Conservation (phyloP, 805 yeast genomes). For the Candida yuanshanica region DNA sequence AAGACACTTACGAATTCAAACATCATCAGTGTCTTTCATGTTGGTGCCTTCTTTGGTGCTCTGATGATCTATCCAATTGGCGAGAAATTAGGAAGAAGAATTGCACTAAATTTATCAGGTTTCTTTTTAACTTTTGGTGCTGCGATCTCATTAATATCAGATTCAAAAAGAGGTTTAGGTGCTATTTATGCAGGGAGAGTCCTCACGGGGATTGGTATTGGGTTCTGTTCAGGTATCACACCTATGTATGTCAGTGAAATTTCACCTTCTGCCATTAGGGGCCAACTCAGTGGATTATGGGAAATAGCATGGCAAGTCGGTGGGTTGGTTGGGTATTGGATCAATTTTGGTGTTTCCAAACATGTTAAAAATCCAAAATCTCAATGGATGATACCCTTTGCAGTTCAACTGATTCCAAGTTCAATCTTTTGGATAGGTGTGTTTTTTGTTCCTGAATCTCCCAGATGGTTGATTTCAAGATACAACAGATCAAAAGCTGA, state of each 20-base stretch:
- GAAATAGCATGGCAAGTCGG: conserved; percentile 46
- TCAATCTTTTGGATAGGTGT: conserved; percentile 36
- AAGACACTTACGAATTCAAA: conserved; percentile 8
- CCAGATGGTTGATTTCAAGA: conserved; percentile 35
- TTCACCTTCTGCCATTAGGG: conserved; percentile 40
- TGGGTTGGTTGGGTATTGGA: conserved; percentile 43
- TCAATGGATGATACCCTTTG: conserved; percentile 46
- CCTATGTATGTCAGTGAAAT: conserved; percentile 43
- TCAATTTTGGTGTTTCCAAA: conserved; percentile 39
- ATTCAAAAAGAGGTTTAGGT: conserved; percentile 30
- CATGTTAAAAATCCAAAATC: conserved; percentile 22
- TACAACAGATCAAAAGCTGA: conserved; percentile 33
- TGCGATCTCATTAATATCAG: conserved; percentile 34
- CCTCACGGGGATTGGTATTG: conserved; percentile 42
- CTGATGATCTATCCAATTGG: conserved; percentile 15
- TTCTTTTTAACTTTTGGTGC: conserved; percentile 31
- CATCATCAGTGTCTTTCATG: conserved; percentile 19
- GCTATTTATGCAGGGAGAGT: conserved; percentile 50
- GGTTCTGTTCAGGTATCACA: conserved; percentile 43
- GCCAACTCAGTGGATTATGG: conserved; percentile 37
- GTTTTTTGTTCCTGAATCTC: conserved; percentile 38
- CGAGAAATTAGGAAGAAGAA: conserved; percentile 14
- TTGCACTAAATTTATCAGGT: conserved; percentile 13
- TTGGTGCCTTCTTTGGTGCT: conserved; percentile 22
- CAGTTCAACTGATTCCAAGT: conserved; percentile 41